Evolutionary conservation across 2,329 filamentous ascomycete species (phyloP).

Genomic region (Pyricularia pennisetigena): DNA sequence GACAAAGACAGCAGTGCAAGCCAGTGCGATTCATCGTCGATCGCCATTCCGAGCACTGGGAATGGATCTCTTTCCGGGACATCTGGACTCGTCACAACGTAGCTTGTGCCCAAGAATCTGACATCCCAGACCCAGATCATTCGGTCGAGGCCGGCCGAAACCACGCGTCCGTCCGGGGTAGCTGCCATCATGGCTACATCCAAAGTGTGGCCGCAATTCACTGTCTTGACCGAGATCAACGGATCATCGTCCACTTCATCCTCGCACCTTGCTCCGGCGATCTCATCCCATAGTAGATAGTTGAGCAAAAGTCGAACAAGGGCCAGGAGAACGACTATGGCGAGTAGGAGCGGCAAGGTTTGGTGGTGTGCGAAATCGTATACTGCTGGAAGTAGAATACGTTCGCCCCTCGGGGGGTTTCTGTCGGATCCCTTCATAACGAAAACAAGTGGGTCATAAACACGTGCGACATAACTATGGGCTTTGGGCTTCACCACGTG

Average conservation of each 20-base stretch:
- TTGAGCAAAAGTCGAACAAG: conserved; percentile 63
- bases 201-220: conserved; percentile 54
- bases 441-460: conserved; percentile 67
- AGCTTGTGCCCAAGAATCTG: conserved; percentile 24
- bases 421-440: conserved; percentile 61
- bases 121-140: conserved; percentile 57
- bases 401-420: conserved; percentile 38
- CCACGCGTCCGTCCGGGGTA: conserved; percentile 53
- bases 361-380: conserved; percentile 61
- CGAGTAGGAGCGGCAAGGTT: conserved; percentile 47
- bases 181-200: conserved; percentile 58
- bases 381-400: conserved; percentile 43
- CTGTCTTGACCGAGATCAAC: conserved; percentile 47
- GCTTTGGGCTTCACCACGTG: conserved; percentile 62
- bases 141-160: conserved; percentile 62
- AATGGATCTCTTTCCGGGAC: conserved; percentile 32
- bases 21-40: conserved; percentile 55
- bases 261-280: conserved; percentile 16
- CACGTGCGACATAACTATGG: conserved; percentile 61
- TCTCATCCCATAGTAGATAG: conserved; percentile 61
- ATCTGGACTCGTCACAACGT: conserved; percentile 29
- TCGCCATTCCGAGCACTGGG: conserved; percentile 51
- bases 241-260: conserved; percentile 36
- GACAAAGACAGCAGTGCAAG: conserved; percentile 54
- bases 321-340: conserved; percentile 52